Conservation (phyloP, 345 rosid species). For the Acer campestre region DNA sequence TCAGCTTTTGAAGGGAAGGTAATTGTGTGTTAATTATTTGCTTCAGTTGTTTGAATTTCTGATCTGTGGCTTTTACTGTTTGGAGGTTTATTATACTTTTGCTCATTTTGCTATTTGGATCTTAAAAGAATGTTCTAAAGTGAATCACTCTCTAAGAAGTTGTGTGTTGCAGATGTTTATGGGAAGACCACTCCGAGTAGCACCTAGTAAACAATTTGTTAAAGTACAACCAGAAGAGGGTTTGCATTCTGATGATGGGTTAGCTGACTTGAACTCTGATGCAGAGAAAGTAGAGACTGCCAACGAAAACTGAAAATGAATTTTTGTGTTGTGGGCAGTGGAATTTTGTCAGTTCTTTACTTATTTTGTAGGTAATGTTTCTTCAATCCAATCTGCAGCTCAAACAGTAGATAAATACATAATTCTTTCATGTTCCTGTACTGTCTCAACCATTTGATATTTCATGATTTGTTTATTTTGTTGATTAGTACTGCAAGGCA, state of each 20-base stretch:
- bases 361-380: conserved; percentile 27
- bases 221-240: conserved; percentile 48
- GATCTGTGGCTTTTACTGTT: conserved; percentile 3
- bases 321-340: conserved; percentile 1
- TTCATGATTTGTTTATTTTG: conserved; percentile 8
- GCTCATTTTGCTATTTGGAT: not conserved
- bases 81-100: not conserved
- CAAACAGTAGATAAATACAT: not conserved
- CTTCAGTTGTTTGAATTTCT: conserved; percentile 15
- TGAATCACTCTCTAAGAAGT: conserved; percentile 8
- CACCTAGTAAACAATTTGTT: conserved; percentile 74
- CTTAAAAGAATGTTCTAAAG: not conserved
- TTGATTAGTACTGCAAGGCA: conserved; percentile 13
- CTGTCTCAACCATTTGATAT: conserved; percentile 12
- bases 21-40: conserved; percentile 8
- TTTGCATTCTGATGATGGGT: conserved; percentile 42
- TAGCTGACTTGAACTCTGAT: conserved; percentile 32
- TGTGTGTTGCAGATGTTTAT: conserved; percentile 50
- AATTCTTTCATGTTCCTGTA: not conserved
- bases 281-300: conserved; percentile 32
- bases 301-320: conserved; percentile 28
- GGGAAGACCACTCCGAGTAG: conserved; percentile 74
- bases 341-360: conserved; percentile 10
- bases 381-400: conserved; percentile 7
- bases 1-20: conserved; percentile 74